Conservation (phyloP, 2,329 filamentous ascomycete species). For the Fusarium poae region DNA sequence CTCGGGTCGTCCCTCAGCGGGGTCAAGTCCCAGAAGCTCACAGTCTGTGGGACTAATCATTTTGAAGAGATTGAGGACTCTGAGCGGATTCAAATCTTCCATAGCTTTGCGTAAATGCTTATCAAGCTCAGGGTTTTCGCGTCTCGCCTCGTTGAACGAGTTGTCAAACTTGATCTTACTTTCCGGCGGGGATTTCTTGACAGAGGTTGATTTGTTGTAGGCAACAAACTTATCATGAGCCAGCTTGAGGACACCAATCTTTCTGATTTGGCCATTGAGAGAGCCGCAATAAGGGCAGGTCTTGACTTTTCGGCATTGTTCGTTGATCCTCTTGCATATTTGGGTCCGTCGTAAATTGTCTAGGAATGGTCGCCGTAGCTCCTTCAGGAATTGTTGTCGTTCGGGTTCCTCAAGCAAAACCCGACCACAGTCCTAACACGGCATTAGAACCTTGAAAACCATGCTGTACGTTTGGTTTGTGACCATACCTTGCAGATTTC, state of each 20-base stretch:
- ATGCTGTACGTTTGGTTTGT: neutral
- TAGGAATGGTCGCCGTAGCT: conserved; percentile 82
- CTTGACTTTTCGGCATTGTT: conserved; percentile 89
- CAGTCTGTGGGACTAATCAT: conserved; percentile 87
- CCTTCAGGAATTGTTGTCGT: conserved; percentile 80
- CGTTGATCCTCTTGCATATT: conserved; percentile 88
- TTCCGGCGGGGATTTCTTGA: conserved; percentile 83
- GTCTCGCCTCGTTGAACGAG: conserved; percentile 84
- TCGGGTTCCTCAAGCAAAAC: conserved; percentile 87
- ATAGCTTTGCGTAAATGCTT: conserved; percentile 92
- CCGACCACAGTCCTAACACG: conserved; percentile 76
- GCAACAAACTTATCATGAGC: conserved; percentile 91
- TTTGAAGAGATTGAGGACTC: conserved; percentile 92
- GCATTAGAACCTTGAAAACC: conserved; percentile 15
- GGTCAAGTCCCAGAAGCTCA: conserved; percentile 89
- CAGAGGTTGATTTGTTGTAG: conserved; percentile 89
- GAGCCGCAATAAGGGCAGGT: conserved; percentile 83
- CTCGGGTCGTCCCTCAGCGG: conserved; percentile 87
- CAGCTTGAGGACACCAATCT: conserved; percentile 91
- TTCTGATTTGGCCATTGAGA: conserved; percentile 91
- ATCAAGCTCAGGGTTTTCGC: conserved; percentile 84
- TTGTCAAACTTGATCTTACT: conserved; percentile 88
- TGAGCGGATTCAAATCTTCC: conserved; percentile 91
- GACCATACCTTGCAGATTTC: conserved; percentile 84
- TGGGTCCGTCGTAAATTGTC: conserved; percentile 88